Base-by-base conservation (phyloP, 371 early-diverging fungal genomes). In the Coemansia sp. region DNA sequence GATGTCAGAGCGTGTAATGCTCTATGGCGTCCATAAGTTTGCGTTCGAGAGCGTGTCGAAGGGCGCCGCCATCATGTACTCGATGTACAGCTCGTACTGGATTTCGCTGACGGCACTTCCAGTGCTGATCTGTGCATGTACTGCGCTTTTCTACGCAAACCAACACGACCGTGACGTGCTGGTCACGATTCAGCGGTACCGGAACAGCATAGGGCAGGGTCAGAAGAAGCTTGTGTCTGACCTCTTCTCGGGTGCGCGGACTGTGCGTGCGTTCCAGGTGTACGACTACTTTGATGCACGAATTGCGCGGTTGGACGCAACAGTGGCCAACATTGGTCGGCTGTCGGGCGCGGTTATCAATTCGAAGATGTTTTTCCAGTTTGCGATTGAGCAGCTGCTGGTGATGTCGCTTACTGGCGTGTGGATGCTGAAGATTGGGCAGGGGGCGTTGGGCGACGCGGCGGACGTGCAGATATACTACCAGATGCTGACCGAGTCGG, bases 401-500 rank as follows among this genome's bases (percentile, higher is more conserved):
- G 43, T 43, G 5, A 45, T 56, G 33, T n/a, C 39, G 14, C 16
- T 68, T 26, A 51, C 56, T 34, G 67, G 61, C 5, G 42, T 20
- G 35, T 14, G 63, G 59, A 35, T 47, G 41, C 9, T 69, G 20
- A 36, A 34, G 2, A 26, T 39, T 3, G 41, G 47, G 12, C 65
- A 70, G 40, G 66, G 48, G 5, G 54, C 68, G 30, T 35, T 31
- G 5, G 36, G 59, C 5, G 69, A 56, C 57, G 41, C 48, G 8
- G 61, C 39, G 7, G 35, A 5, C 14, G 47, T 56, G 54, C 72
- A 35, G 39, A 55, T 38, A 36, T 83, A 42, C 62, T 56, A 84
- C 20, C 58, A 81, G 54, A 65, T 81, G 2, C 76, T 78, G 63
- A 56, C 61, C 30, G 77, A 79, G 48, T 64, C 81, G 55, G 57